These are phyloP conservation scores for Malassezia yamatoensis DNA, from an alignment of 1,284 basidiomycete genomes.

Conservation along the genomic window DNA sequence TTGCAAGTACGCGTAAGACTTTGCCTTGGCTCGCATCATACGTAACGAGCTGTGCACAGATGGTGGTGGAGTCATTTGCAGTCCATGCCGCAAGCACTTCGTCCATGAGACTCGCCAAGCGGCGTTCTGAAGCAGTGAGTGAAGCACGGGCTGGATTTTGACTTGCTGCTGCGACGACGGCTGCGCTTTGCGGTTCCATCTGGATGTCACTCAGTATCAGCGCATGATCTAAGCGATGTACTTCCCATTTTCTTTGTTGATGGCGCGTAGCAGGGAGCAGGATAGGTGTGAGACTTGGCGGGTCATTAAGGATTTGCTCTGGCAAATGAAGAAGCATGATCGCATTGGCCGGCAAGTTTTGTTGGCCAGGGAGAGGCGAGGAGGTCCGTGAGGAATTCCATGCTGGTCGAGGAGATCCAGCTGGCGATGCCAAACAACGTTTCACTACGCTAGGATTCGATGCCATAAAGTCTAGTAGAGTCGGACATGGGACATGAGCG, in stretches of 20 bases:
- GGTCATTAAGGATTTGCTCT: neutral
- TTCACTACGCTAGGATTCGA: neutral
- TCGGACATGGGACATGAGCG: constrained; percentile 29
- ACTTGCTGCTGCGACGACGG: constrained; percentile 6
- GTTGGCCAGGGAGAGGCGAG: neutral
- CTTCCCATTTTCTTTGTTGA: neutral
- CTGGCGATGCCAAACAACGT: neutral
- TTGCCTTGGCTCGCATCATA: neutral
- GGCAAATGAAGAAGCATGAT: constrained; percentile 2
- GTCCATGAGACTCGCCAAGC: constrained; percentile 1
- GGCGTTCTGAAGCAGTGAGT: constrained; percentile 6
- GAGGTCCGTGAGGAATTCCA: neutral
- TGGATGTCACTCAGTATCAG: constrained; percentile 1
- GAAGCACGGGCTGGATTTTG: neutral
- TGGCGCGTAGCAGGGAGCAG: neutral
- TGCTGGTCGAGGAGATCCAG: neutral
- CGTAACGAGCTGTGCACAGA: neutral
- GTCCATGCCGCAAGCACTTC: constrained; percentile 1
- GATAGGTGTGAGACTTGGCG: neutral
- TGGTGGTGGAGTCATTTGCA: too few species aligned
- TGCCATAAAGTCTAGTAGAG: constrained; percentile 24
- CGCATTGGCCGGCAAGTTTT: neutral
- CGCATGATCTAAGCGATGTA: neutral
- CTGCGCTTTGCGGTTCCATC: constrained; percentile 11
- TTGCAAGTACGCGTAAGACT: too few species aligned